phyloP scores from a whole-genome alignment of 83 land plant species.

The Diphasiastrum complanatum region DNA sequence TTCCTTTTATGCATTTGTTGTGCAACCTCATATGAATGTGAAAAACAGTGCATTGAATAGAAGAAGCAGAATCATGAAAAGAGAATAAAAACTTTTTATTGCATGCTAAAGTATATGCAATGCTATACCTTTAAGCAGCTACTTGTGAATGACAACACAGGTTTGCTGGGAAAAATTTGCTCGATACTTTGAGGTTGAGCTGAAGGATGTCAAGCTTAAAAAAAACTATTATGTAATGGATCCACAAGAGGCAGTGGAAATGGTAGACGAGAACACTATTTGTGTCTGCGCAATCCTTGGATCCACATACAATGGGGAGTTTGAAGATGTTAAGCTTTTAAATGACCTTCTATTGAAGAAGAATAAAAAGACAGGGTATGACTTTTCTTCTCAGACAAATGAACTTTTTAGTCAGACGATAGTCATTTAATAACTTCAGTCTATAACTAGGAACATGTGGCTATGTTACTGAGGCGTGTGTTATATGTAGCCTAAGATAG shows the following conservation, averaged over 20 bases:
- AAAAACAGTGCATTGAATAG: no score
- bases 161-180: conserved; percentile 70
- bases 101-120: no score
- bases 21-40: no score
- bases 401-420: neutral
- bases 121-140: no score
- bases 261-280: conserved; percentile 62
- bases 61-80: no score
- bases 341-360: conserved; percentile 44
- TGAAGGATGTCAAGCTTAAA: conserved; percentile 52
- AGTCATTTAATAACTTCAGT: no score
- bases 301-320: conserved; percentile 57
- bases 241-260: conserved; percentile 50
- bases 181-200: conserved; percentile 61
- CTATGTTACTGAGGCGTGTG: no score
- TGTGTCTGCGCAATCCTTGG: conserved; percentile 60
- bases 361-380: conserved; percentile 53
- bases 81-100: no score
- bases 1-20: neutral
- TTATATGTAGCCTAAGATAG: no score
- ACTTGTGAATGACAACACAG: no score
- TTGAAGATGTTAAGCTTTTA: conserved; percentile 53
- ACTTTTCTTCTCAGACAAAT: neutral
- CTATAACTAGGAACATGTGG: no score
- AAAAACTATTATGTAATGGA: conserved; percentile 65